Evolutionary conservation across 495 filamentous ascomycete species (phyloP), one percentile per base, ranked within the genome.

Genomic region (Penicillium simplicissimum): DNA sequence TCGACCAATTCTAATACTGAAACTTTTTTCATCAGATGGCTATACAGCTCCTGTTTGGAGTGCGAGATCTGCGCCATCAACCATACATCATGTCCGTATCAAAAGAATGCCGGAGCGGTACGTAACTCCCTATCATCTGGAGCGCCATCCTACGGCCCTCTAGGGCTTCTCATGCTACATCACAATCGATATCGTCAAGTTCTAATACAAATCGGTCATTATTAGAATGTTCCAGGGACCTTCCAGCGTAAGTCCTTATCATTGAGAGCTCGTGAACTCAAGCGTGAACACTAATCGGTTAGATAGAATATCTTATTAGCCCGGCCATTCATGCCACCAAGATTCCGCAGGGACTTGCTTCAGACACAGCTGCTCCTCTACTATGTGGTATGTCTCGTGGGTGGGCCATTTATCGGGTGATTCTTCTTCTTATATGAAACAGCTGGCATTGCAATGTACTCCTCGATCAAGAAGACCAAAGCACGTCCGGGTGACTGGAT

Each of bases 51-150:
- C 40, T 81, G 78, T 34, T 52, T 77, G 31, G 64, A 71, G 17
- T 81, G 78, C 48, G 77, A 81, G 35, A 79, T 81, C n/a, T 81
- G 78, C 57, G 74, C 69, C 1, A 63, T 77, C n/a, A 79, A 80
- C 48, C 72, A 78, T 62, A 81, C 77, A 9, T 72, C 70, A 17
- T 81, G 78, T 60, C 77, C 78, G 0, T 63, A 71, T 55, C 78
- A 81, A 62, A 77, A 71, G 47, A 80, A 81, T 56, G 73, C 77
- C 10, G 78, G 78, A 34, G 76, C 75, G 25, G 77, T 78, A 70
- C n/a, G 75, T 70, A 28, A 47, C 38, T 59, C 14, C 28, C 53
- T 64, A 28, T 31, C 23, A 25, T 25, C 23, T 0, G 7, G 47
- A 47, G 35, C 15, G 14, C 5, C n/a, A 8, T 42, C 15, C 7